phyloP scores from a whole-genome alignment of 2,329 filamentous ascomycete species.

The Bipolaris cookei region DNA sequence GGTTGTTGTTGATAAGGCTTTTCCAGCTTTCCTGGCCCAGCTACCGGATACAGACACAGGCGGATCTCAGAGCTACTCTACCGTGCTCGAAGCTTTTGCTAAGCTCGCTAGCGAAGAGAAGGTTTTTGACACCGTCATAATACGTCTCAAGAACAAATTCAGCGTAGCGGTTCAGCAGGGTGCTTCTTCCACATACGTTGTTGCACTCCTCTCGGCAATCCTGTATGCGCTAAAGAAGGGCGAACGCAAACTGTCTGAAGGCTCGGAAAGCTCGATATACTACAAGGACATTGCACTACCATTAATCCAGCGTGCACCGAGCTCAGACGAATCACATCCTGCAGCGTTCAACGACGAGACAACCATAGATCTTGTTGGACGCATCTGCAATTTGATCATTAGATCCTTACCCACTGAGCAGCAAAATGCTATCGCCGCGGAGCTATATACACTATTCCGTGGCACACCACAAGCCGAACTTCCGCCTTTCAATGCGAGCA shows the following conservation, averaged over 20 bases:
- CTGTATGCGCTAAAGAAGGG: constrained; percentile 66
- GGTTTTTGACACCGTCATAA: constrained; percentile 68
- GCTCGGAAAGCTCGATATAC: constrained; percentile 49
- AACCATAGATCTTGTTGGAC: constrained; percentile 65
- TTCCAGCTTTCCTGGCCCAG: constrained; percentile 69
- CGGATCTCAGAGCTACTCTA: constrained; percentile 55
- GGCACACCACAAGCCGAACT: constrained; percentile 34
- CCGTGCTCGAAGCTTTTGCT: constrained; percentile 67
- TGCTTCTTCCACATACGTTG: constrained; percentile 61
- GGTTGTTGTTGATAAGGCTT: constrained; percentile 68
- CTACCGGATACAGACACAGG: constrained; percentile 64
- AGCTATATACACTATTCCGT: constrained; percentile 62
- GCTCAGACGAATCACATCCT: constrained; percentile 40
- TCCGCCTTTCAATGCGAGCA: constrained; percentile 42
- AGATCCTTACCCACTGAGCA: constrained; percentile 59
- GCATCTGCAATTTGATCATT: constrained; percentile 66
- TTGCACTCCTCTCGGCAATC: constrained; percentile 65
- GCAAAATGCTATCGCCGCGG: constrained; percentile 59
- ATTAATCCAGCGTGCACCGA: constrained; percentile 48
- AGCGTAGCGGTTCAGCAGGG: constrained; percentile 61
- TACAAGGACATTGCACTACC: constrained; percentile 57
- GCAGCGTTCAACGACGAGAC: constrained; percentile 54
- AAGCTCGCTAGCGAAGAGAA: constrained; percentile 68
- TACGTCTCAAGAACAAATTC: constrained; percentile 68
- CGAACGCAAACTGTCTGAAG: constrained; percentile 57